Evolutionary conservation across 371 early-diverging fungal species (phyloP).

Genomic region (Gilbertella persicaria): DNA sequence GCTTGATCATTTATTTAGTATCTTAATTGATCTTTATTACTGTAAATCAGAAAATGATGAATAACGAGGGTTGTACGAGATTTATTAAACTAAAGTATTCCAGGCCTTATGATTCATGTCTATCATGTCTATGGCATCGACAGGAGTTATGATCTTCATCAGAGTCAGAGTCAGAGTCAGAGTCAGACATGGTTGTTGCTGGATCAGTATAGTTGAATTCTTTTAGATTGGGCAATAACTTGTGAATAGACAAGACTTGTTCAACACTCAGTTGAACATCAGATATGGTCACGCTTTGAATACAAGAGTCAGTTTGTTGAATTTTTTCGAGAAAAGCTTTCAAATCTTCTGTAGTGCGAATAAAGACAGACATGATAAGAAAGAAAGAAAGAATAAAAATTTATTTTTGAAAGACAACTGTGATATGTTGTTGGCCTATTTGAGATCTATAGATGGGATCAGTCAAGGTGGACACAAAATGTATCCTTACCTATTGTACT

Average conservation of each 20-base stretch:
- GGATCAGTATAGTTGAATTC: constrained; percentile 4
- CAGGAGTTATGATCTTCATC: constrained; percentile 7
- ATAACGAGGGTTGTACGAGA: background rate
- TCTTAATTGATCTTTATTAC: no score
- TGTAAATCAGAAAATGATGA: no score
- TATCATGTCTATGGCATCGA: constrained; percentile 5
- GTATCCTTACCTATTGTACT: constrained; percentile 10
- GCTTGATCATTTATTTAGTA: no score
- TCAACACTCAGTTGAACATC: background rate
- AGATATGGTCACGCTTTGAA: background rate
- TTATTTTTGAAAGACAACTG: constrained; percentile 14
- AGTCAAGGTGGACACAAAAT: background rate
- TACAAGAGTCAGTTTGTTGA: background rate
- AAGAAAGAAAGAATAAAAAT: background rate
- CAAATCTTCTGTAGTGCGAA: background rate
- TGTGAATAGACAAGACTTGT: background rate
- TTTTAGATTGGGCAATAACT: constrained; percentile 1
- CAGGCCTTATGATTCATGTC: no score
- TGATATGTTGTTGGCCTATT: constrained; percentile 15
- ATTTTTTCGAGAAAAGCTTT: background rate
- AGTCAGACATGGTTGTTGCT: no score
- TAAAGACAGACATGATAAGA: background rate
- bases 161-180: no score
- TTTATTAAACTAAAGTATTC: no score
- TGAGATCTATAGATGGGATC: background rate